Conservation (phyloP, 331 rosid genomes). For the Quercus phellos region DNA sequence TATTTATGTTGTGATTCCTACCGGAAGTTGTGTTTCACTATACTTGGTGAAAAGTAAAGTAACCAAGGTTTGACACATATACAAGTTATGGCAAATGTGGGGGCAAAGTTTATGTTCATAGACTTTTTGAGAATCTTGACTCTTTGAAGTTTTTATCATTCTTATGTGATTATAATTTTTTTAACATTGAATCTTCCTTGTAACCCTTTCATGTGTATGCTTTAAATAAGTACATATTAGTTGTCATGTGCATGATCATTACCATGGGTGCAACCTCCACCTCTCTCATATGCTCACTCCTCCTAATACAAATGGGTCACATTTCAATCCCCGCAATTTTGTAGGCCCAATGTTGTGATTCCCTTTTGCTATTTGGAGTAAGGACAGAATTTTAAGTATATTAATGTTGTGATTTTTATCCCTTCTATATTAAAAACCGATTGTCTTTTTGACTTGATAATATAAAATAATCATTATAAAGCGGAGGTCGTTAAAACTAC, state of each 20-base stretch:
- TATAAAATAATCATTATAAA: too few species aligned
- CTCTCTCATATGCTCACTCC: conserved; percentile 6
- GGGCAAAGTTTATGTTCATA: too few species aligned
- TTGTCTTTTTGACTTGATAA: fast-evolving
- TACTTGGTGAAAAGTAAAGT: too few species aligned
- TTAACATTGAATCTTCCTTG: not conserved
- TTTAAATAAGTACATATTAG: not conserved
- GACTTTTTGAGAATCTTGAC: conserved; percentile 14
- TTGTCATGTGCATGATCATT: conserved; percentile 19
- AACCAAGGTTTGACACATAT: too few species aligned
- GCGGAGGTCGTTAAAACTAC: fast-evolving
- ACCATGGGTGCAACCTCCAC: conserved; percentile 5
- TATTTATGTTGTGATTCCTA: too few species aligned
- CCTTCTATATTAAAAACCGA: fast-evolving
- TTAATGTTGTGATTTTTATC: too few species aligned
- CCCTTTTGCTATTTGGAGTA: too few species aligned
- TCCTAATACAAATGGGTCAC: conserved; percentile 11
- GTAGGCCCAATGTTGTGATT: not conserved
- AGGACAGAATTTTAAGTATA: too few species aligned
- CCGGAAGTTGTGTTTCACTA: too few species aligned
- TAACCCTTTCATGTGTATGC: conserved; percentile 14
- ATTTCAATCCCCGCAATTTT: not conserved
- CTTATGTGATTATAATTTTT: not conserved
- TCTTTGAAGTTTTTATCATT: not conserved
- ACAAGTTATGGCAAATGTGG: too few species aligned